Percentiles rank a stretch among this genome's conserved stretches.
Conservation (phyloP, 768 basidiomycete species). For the Rhizopogon vesiculosus region DNA sequence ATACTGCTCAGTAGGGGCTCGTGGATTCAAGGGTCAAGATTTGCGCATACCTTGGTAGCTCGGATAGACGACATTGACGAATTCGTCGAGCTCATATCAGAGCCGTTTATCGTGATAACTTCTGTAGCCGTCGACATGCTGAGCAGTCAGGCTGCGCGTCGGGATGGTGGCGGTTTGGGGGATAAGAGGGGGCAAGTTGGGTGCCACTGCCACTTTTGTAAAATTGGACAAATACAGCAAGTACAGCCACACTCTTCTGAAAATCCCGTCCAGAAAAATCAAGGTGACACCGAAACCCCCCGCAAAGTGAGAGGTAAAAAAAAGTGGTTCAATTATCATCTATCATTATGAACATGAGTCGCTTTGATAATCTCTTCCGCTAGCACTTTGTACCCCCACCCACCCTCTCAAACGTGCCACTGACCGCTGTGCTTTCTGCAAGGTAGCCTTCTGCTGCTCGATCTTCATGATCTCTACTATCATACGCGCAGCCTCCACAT, state of each 20-base stretch:
- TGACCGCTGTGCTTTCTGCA: background rate
- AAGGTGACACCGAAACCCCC: too few species aligned
- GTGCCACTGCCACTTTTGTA: background rate
- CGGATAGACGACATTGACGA: conserved; percentile 19
- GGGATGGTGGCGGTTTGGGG: background rate
- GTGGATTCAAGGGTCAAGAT: background rate
- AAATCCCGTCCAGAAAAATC: too few species aligned
- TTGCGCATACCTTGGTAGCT: conserved; percentile 39
- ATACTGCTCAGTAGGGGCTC: background rate
- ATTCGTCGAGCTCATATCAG: conserved; percentile 11
- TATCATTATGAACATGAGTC: background rate
- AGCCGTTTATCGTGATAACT: background rate
- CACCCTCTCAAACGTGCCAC: background rate
- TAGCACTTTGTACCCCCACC: background rate
- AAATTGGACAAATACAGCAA: background rate
- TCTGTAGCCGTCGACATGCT: background rate
- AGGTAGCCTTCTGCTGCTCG: conserved; percentile 18
- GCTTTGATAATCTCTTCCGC: background rate
- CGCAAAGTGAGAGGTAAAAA: background rate
- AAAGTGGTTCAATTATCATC: background rate
- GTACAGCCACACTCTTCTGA: background rate
- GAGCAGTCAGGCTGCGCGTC: background rate
- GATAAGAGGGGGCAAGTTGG: too few species aligned
- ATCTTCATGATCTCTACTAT: conserved; percentile 54
- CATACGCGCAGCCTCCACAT: conserved; percentile 45